phyloP scores from a whole-genome alignment of 768 basidiomycete genomes.

The Tulasnella sp. region DNA sequence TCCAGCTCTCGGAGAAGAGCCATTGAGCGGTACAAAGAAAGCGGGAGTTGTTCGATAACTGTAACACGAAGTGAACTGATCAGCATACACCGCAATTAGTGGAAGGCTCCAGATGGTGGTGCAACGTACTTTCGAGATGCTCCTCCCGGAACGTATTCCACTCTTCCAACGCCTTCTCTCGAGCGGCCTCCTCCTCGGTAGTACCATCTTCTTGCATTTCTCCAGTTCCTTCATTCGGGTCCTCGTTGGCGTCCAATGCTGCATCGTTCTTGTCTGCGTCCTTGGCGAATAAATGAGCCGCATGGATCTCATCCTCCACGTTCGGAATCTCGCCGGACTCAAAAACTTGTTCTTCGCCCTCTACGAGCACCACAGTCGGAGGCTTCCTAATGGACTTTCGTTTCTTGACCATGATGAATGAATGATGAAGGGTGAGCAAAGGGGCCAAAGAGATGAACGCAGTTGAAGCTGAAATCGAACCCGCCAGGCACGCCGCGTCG shows the following conservation, averaged over 20 bases:
- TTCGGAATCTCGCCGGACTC: background rate
- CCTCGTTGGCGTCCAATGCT: background rate
- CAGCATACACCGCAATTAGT: constrained; percentile 9
- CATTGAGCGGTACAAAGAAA: constrained; percentile 68
- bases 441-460: background rate
- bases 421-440: background rate
- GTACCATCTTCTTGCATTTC: constrained; percentile 15
- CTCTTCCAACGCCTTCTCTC: constrained; percentile 55
- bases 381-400: constrained; percentile 19
- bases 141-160: constrained; percentile 78
- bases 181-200: constrained; percentile 33
- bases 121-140: constrained; percentile 64
- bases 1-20: constrained; percentile 70
- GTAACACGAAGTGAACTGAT: background rate
- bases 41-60: constrained; percentile 77
- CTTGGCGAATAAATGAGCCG: background rate
- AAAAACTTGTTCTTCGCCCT: background rate
- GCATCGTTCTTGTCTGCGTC: constrained; percentile 5
- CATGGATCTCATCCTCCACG: background rate
- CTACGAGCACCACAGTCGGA: background rate
- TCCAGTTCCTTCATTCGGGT: background rate
- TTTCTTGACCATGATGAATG: constrained; percentile 14
- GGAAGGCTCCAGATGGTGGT: background rate
- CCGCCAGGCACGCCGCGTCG: background rate
- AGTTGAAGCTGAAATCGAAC: constrained; percentile 8